Percentiles rank a stretch among this genome's conserved stretches.
Conservation (phyloP, 306 rosid species). For the Prunus armeniaca region DNA sequence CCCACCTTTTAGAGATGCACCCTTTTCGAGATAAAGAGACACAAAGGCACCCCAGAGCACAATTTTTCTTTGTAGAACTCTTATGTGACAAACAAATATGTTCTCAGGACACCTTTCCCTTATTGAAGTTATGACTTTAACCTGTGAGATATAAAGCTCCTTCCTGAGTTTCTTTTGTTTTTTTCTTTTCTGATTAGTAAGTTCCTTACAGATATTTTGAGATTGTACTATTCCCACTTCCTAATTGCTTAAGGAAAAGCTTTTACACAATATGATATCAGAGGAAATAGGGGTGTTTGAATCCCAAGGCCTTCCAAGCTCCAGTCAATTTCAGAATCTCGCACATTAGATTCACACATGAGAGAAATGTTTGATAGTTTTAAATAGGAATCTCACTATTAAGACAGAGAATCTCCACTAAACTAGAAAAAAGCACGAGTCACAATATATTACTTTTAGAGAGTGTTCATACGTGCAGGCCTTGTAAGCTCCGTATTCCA, state of each 20-base stretch:
- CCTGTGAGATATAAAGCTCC: neutral
- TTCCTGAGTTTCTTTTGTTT: neutral
- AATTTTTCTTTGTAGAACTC: neutral
- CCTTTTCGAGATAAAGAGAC: neutral
- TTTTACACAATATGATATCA: neutral
- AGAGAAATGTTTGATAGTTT: neutral
- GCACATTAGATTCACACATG: neutral
- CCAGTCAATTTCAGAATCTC: neutral
- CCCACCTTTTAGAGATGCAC: neutral
- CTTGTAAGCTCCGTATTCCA: neutral
- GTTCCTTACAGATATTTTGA: neutral
- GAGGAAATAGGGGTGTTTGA: neutral
- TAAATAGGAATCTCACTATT: neutral
- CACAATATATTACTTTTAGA: neutral
- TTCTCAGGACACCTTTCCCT: neutral
- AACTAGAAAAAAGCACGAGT: neutral
- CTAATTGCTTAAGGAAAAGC: neutral
- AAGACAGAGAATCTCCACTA: neutral
- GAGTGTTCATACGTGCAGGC: neutral
- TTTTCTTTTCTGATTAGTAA: neutral
- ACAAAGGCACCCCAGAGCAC: neutral
- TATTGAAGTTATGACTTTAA: neutral
- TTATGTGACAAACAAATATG: neutral
- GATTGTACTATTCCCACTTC: neutral
- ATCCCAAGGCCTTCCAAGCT: neutral